Evolutionary conservation across 331 rosid genomes (phyloP), one percentile per base, ranked within the genome.

Genomic region (Acacia concinna): DNA sequence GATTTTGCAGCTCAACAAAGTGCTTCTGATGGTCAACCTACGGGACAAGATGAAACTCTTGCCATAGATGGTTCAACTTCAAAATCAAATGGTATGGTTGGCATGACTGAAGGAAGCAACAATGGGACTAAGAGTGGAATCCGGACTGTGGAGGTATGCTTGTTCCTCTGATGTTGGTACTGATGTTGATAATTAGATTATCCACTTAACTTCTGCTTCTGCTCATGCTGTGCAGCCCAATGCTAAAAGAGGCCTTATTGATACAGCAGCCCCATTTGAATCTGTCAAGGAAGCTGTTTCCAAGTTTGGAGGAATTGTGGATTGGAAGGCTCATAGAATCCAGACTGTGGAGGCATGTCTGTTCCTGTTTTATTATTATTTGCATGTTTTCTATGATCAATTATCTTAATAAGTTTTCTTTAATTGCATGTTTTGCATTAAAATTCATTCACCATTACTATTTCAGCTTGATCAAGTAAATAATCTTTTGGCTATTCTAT

Each of bases 241-340:
- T 78, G 76, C 47, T 59, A 90, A 82, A 87, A 90, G 89, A 84
- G 88, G 89, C 69, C 77, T 83, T 69, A 93, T 96, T 70, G 99
- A 96, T 86, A 91, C 98, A 27, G 77, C 93, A 30, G 84, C 97
- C 60, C 99, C 98, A 30, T 89, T 93, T 84, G 98, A 96, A 79
- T 96, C 99, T 66, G 98, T 91, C 79, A 96, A 96, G 86, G 97
- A 89, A 85, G 99, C 98, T 70, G 99, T 96, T 81, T 91, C 97
- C 59, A 96, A 91, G 84, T 93, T 89, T 85, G 99, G 99, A 78
- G 98, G 98, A 74, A 93, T 96, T 88, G 97, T 93, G 79, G 98
- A 96, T 83, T 96, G 99, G 99, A 96, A 96, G 86, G 98, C 98
- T 75, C 99, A 96, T 73, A 92, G 87, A 85, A 81, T 90, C 74